Conservation (phyloP, 2,329 filamentous ascomycete species). For the Didymella arachidicola region DNA sequence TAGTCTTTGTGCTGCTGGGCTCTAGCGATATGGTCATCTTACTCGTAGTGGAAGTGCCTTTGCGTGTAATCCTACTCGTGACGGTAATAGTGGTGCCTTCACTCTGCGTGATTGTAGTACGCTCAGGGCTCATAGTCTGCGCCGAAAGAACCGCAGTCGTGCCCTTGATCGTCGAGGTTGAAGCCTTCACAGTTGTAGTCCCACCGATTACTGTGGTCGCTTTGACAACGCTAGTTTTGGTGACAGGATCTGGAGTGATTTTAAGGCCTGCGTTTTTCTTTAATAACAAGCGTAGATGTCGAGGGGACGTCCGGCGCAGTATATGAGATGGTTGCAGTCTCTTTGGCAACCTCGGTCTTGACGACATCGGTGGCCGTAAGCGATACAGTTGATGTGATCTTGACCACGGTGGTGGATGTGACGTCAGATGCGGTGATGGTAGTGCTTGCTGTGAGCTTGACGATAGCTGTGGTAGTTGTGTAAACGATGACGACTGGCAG, state of each 20-base stretch:
- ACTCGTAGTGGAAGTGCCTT: conserved; percentile 23
- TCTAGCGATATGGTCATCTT: conserved; percentile 22
- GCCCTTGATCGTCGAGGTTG: conserved; percentile 25
- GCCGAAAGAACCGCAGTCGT: conserved; percentile 32
- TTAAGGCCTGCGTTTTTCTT: conserved; percentile 32
- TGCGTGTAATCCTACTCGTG: conserved; percentile 27
- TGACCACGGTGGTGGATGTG: conserved; percentile 32
- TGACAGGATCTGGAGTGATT: conserved; percentile 26
- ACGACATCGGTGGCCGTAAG: conserved; percentile 24
- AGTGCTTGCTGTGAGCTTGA: conserved; percentile 31
- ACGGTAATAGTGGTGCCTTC: conserved; percentile 28
- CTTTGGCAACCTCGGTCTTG: conserved; percentile 27
- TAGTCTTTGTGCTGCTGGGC: conserved; percentile 35
- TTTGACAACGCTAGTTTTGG: conserved; percentile 26
- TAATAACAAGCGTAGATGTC: conserved; percentile 32
- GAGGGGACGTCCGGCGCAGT: conserved; percentile 38
- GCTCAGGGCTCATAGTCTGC: conserved; percentile 35
- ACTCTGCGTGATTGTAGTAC: conserved; percentile 35
- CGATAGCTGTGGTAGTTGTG: conserved; percentile 27
- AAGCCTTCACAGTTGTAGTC: conserved; percentile 26
- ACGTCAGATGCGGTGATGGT: conserved; percentile 30
- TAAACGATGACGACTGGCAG: conserved; percentile 25
- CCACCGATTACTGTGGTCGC: conserved; percentile 14
- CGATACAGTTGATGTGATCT: conserved; percentile 21
- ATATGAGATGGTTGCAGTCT: conserved; percentile 38